Evolutionary conservation across 2,329 filamentous ascomycete species (phyloP), one percentile per base, ranked within the genome.

Genomic region (Triangularia verruculosa): DNA sequence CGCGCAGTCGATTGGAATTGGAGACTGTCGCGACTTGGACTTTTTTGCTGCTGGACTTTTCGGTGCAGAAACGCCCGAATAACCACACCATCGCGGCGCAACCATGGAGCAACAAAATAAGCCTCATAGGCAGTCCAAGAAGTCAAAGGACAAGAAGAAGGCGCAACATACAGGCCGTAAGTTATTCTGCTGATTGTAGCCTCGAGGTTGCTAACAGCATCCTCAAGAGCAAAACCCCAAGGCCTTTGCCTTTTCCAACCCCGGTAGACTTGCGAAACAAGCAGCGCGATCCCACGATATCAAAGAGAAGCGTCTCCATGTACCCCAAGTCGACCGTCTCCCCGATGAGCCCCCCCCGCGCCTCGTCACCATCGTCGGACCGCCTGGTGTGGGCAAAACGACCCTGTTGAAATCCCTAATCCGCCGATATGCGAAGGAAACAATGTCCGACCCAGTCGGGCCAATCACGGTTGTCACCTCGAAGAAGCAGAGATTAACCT

Each of bases 381-480:
- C 95, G 62, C 92, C 95, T 1, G 95, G 95, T 64, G 94, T 93
- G 57, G 95, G 94, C 70, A 98, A 98, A 82, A 97, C 94, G 2
- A 98, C 94, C 0, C 83, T 98, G 39, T 87, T 98, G 63, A 99
- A 98, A 76, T 97, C 93, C 12, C 82, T 99, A 64, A 91, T 99
- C 72, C 89, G 92, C 69, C 86, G 95, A 75, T 98, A 98, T 80
- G 92, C 95, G 54, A 99, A 99, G 75, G 95, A 99, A 76, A 94
- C 92, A 0, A 86, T 99, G 47, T 89, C 92, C 28, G 89, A 94
- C 30, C 95, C 95, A 0, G 89, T 91, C 70, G 95, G 95, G 0
- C 95, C 95, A 3, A 89, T 99, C 65, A 99, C 96, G 1, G 90
- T 99, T 57, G 93, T 99, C 55, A 98, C 95, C 0, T 96, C 93